Evolutionary conservation across 805 yeast genomes (phyloP).

Genomic region (Lipomyces sp.): DNA sequence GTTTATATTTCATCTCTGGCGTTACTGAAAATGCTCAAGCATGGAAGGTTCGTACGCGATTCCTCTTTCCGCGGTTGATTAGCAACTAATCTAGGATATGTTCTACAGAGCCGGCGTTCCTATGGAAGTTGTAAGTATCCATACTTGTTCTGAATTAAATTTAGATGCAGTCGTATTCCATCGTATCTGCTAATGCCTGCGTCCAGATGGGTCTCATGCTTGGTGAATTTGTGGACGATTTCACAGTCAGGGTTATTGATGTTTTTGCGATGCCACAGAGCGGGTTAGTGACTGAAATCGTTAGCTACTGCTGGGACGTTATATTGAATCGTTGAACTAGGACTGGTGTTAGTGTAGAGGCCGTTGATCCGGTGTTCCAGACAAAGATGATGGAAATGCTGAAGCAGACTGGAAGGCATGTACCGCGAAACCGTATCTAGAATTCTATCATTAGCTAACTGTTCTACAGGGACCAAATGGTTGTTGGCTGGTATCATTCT

Average conservation of each 20-base stretch:
- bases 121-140: conserved; percentile 59
- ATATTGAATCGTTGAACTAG: conserved; percentile 51
- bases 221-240: conserved; percentile 97
- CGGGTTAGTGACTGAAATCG: conserved; percentile 40
- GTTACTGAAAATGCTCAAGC: conserved; percentile 92
- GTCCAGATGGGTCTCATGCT: conserved; percentile 90
- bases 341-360: conserved; percentile 98
- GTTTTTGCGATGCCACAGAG: conserved; percentile 99
- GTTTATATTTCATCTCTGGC: conserved; percentile 96
- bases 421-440: background rate
- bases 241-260: conserved; percentile 94
- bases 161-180: conserved; percentile 63
- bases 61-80: conserved; percentile 47
- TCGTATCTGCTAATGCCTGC: background rate
- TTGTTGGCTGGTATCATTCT: conserved; percentile 99
- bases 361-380: conserved; percentile 98
- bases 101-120: conserved; percentile 56
- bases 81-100: conserved; percentile 27
- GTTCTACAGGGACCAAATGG: conserved; percentile 82
- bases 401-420: conserved; percentile 80
- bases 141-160: background rate
- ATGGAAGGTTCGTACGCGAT: conserved; percentile 62
- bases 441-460: background rate
- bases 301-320: background rate
- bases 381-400: conserved; percentile 99